Conservation (phyloP, 1,284 basidiomycete species). For the Apiotrichum veenhuisii region DNA sequence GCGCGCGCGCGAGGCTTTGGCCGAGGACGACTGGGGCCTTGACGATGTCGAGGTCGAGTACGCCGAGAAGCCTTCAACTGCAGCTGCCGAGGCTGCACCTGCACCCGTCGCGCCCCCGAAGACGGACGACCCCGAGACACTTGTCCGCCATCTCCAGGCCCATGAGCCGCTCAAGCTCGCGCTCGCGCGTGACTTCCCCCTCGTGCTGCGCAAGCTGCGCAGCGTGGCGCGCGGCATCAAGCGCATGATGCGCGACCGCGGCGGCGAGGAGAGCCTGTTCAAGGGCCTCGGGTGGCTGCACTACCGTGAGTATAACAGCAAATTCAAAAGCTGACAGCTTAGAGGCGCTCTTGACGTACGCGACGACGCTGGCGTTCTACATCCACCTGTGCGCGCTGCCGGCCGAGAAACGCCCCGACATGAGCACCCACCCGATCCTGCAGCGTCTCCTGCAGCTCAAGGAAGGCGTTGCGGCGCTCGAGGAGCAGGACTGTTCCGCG, state of each 20-base stretch:
- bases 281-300: slow-evolving; percentile 50
- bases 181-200: slow-evolving; percentile 54
- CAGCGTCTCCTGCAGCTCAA: slow-evolving; percentile 79
- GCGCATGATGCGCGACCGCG: slow-evolving; percentile 35
- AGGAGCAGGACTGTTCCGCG: slow-evolving; percentile 68
- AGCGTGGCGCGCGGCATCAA: slow-evolving; percentile 47
- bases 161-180: slow-evolving; percentile 69
- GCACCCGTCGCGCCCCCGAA: slow-evolving; percentile 26
- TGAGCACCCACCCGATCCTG: slow-evolving; percentile 74
- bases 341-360: slow-evolving; percentile 87
- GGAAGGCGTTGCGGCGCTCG: slow-evolving; percentile 73
- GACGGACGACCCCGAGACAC: slow-evolving; percentile 47
- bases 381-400: slow-evolving; percentile 77
- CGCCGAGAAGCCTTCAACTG: slow-evolving; percentile 8
- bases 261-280: slow-evolving; percentile 38
- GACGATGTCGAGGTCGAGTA: slow-evolving; percentile 58
- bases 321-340: slow-evolving; percentile 7
- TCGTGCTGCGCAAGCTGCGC: slow-evolving; percentile 49
- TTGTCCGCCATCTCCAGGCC: slow-evolving; percentile 71
- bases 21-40: slow-evolving; percentile 77
- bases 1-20: slow-evolving; percentile 68
- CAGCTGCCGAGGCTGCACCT: slow-evolving; percentile 5
- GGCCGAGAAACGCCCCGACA: slow-evolving; percentile 58
- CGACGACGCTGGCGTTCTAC: slow-evolving; percentile 88
- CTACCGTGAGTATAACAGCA: slow-evolving; percentile 40